These are phyloP conservation scores for Nissolia schottii DNA, from an alignment of 306 rosid genomes.

Conservation along the genomic window DNA sequence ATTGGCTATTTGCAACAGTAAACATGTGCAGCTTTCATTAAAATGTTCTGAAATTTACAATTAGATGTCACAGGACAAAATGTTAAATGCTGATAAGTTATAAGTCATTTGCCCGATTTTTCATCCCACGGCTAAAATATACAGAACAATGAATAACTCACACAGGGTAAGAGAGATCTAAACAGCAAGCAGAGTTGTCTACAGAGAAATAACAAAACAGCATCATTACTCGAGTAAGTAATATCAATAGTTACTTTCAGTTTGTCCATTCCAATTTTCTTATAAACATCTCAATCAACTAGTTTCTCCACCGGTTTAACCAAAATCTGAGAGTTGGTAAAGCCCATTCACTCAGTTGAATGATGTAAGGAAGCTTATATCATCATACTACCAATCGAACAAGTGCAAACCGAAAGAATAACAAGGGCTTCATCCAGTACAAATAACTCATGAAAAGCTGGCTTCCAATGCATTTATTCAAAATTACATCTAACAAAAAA, in stretches of 20 bases:
- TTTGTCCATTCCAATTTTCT: neutral
- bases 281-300: neutral
- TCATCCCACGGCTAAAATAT: neutral
- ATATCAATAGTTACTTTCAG: neutral
- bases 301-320: neutral
- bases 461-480: constrained; percentile 27
- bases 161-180: neutral
- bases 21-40: neutral
- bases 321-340: neutral
- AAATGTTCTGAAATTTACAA: neutral
- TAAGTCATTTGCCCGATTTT: neutral
- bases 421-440: too few species aligned
- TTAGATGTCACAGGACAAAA: neutral
- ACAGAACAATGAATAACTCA: neutral
- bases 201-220: neutral
- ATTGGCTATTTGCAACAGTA: neutral
- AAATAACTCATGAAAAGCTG: neutral
- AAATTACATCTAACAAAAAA: constrained; percentile 13
- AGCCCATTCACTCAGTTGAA: constrained; percentile 8
- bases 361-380: neutral
- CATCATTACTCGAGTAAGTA: neutral
- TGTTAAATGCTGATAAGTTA: neutral
- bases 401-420: neutral
- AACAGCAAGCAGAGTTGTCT: neutral
- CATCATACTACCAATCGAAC: neutral